A percentile compares a stretch with the other conserved stretches of the same genome.
Evolutionary conservation across 441 rosid species (phyloP).

Genomic region (Breynia disticha): DNA sequence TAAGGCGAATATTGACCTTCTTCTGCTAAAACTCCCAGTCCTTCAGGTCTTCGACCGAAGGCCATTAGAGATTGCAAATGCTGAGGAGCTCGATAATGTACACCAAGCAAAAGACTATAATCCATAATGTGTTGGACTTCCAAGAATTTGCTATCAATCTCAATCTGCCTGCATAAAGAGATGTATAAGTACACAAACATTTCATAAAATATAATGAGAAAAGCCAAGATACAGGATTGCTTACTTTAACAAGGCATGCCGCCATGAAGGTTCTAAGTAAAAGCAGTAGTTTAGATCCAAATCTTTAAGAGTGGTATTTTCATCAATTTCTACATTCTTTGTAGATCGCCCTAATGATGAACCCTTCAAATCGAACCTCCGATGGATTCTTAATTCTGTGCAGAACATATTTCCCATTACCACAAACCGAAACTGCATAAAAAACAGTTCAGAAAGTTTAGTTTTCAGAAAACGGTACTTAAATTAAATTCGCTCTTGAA

Average conservation of each 20-base stretch:
- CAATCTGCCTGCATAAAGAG: conserved; percentile 73
- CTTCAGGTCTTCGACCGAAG: too few relatives aligned
- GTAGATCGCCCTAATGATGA: conserved; percentile 80
- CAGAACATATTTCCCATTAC: conserved; percentile 99
- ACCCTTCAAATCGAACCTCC: conserved; percentile 88
- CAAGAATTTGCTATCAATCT: conserved; percentile 65
- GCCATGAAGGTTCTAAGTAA: too few relatives aligned
- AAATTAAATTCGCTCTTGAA: too few relatives aligned
- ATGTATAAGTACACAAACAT: too few relatives aligned
- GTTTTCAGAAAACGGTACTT: background rate
- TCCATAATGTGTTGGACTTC: conserved; percentile 87
- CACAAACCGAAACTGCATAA: conserved; percentile 75
- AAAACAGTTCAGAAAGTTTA: conserved; percentile 12
- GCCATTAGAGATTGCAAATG: too few relatives aligned
- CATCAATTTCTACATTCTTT: conserved; percentile 48
- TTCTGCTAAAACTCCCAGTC: conserved; percentile 38
- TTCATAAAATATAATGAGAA: too few relatives aligned
- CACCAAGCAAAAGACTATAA: conserved; percentile 89
- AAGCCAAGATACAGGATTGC: too few relatives aligned
- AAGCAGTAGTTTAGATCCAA: too few relatives aligned
- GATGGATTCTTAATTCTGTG: conserved; percentile 89
- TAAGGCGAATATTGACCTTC: conserved; percentile 58
- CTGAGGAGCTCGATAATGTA: conserved; percentile 93
- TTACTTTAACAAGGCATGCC: too few relatives aligned
- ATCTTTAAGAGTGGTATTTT: conserved; percentile 81